phyloP scores from a whole-genome alignment of 108 stramenopile genomes.

The Conticribra weissflogii region DNA sequence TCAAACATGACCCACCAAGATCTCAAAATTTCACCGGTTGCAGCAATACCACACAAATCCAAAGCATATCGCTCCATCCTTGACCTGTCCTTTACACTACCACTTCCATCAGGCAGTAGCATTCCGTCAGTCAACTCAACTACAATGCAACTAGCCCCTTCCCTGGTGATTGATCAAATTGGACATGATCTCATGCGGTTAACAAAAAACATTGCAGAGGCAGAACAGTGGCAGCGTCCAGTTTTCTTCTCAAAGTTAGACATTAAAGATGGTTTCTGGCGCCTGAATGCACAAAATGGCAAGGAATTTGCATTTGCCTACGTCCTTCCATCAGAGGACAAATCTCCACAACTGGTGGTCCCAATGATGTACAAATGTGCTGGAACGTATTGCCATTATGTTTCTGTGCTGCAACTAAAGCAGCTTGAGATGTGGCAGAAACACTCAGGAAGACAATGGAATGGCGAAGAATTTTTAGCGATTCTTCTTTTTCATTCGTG shows the following conservation, averaged over 20 bases:
- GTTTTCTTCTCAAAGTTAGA: conserved; percentile 11
- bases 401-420: conserved; percentile 14
- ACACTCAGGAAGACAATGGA: too few species aligned
- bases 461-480: too few species aligned
- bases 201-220: conserved; percentile 10
- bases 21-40: not conserved
- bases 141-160: conserved; percentile 6
- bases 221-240: not conserved
- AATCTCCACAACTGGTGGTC: not conserved
- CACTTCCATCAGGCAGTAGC: not conserved
- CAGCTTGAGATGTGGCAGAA: conserved; percentile 28
- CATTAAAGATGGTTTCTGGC: conserved; percentile 12
- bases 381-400: not conserved
- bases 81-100: conserved; percentile 1
- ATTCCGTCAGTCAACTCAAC: conserved; percentile 18
- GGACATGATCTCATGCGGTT: conserved; percentile 11
- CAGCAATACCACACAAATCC: conserved; percentile 15
- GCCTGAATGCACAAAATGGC: not conserved
- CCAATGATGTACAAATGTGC: conserved; percentile 4
- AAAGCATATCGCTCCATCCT: not conserved
- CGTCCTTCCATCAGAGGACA: not conserved
- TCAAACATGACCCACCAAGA: not conserved
- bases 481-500: too few species aligned
- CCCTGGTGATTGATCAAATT: conserved; percentile 10
- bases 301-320: conserved; percentile 15